A percentile compares a stretch with the other conserved stretches of the same genome.
Conservation (phyloP, 2,329 filamentous ascomycete species). For the Nothopassalora personata region DNA sequence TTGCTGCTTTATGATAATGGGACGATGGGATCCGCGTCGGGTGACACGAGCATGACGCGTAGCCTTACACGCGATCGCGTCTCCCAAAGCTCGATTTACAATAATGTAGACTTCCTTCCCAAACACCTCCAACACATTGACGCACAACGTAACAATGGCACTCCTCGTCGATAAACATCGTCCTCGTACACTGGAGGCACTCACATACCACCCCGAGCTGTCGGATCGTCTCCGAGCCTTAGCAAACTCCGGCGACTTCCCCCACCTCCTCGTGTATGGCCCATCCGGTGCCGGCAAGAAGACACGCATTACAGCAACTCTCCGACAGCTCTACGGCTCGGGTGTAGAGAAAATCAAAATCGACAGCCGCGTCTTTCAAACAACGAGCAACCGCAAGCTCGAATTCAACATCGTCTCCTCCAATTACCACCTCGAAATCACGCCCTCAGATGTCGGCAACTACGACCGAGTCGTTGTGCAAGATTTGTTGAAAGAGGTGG, state of each 20-base stretch:
- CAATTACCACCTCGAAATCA: constrained; percentile 97
- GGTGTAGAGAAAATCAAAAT: constrained; percentile 99
- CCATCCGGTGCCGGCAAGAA: constrained; percentile 97
- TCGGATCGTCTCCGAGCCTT: constrained; percentile 81
- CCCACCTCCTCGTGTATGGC: constrained; percentile 93
- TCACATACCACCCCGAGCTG: constrained; percentile 84
- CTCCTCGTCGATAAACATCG: constrained; percentile 61
- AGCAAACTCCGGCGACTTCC: constrained; percentile 94
- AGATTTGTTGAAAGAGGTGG: constrained; percentile 93
- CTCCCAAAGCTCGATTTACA: neutral
- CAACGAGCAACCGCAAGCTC: constrained; percentile 86
- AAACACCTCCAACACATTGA: neutral
- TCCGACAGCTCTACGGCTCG: constrained; percentile 91
- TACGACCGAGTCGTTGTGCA: constrained; percentile 96
- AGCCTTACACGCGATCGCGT: neutral
- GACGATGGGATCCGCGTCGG: neutral
- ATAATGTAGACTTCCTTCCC: neutral
- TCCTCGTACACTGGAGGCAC: constrained; percentile 66
- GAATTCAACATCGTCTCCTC: constrained; percentile 99
- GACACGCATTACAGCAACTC: constrained; percentile 87
- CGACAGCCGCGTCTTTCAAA: constrained; percentile 93
- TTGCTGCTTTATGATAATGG: neutral
- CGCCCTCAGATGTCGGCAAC: constrained; percentile 90
- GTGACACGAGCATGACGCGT: neutral
- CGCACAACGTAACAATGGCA: constrained; percentile 45